Evolutionary conservation across 257 asterid species (phyloP).

Genomic region (Solanum corneliomulleri): DNA sequence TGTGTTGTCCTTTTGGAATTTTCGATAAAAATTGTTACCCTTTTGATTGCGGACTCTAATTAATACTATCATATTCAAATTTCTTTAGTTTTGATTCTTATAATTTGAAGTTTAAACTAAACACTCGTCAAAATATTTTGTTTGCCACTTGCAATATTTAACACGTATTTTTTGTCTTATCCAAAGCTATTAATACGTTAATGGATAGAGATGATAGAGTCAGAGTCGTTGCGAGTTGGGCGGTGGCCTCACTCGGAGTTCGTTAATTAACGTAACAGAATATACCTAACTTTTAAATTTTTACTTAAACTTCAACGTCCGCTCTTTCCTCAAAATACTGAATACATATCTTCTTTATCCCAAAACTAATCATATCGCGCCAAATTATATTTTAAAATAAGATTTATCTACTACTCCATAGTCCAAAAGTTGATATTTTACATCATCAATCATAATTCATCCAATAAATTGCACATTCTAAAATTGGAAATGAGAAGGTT

Average conservation of each 20-base stretch:
- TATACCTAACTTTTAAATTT: neutral
- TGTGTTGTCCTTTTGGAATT: too few species aligned
- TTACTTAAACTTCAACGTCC: neutral
- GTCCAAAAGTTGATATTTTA: neutral
- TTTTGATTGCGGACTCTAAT: neutral
- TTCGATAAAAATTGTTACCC: too few species aligned
- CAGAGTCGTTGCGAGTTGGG: neutral
- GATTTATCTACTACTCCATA: neutral
- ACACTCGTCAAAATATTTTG: neutral
- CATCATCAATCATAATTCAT: neutral
- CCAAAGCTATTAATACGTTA: neutral
- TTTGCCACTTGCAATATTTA: neutral
- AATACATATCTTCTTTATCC: neutral
- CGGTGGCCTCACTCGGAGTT: neutral
- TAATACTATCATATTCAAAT: neutral
- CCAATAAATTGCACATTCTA: neutral
- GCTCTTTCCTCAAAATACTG: neutral
- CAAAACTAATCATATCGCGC: rapidly evolving
- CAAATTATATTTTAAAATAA: neutral
- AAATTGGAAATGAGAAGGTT: neutral
- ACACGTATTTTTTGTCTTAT: neutral
- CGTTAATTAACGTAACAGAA: neutral
- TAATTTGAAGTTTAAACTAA: neutral
- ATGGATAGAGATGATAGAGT: neutral
- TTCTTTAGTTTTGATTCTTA: neutral